Base-by-base conservation (phyloP, 2,329 filamentous ascomycete genomes). In the Cordyceps farinosa region DNA sequence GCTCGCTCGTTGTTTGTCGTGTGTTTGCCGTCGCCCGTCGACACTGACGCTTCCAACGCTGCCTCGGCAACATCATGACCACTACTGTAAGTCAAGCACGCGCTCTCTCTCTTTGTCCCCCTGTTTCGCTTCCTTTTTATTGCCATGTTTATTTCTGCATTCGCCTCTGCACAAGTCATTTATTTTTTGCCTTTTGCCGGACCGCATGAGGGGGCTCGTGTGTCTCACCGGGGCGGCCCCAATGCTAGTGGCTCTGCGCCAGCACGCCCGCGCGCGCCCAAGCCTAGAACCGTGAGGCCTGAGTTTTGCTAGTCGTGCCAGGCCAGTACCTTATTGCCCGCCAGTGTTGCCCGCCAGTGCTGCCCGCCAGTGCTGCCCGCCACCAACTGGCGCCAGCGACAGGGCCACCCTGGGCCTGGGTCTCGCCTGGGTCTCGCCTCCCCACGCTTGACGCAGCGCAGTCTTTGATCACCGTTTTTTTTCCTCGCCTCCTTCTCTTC, bases 81-180 rank as follows among this genome's bases (percentile, higher is more conserved):
- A 75, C 72, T 65, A 64, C 73, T 62, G 77, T 80, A 67, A 76
- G 77, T 77, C 58, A 56, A 64, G 58, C 50, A 63, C 42, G 60
- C 65, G 36, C 62, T 47, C 42, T 50, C 44, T 62, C 42, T 55
- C 48, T 57, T 27, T 11, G 10, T 32, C 9, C 17, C 27, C 10
- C 3, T 11, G 15, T 27, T 29, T 65, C 59, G 70, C 68, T 70
- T 70, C 65, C 56, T 64, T 64, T 36, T 9, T 36, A 32, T 10
- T 6, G 11, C 32, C 11, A 7, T 5, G 17, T 17, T 5, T 17
- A 38, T n/a, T 13, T 56, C 42, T 47, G 13, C 54, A 10, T 38
- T 32, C 29, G 47, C 17, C 29, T 40, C 15, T 40, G 9, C 17
- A 17, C 8, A 57, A n/a, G n/a, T 7, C 8, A 44, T 32, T 40